Evolutionary conservation across 225 moss, liverwort and hornwort species (phyloP), one percentile per base, ranked within the genome.

Genomic region (Physcomitrium patens): DNA sequence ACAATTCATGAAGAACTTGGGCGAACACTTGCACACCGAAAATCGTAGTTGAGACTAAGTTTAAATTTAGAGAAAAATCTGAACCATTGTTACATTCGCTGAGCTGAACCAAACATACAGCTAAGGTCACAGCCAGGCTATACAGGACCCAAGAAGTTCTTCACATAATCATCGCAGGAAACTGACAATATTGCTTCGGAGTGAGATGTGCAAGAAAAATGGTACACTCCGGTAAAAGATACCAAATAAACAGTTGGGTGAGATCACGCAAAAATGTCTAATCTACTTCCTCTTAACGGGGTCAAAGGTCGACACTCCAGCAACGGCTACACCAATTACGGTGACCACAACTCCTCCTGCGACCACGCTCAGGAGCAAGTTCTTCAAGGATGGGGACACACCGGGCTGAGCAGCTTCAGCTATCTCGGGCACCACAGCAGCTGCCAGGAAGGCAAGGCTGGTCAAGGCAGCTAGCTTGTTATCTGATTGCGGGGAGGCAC

Each of bases 301-400:
- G 71, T 96, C 96, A 42, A 96, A 96, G 18, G 96, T 96, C 17
- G 96, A 84, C 23, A 96, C 93, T 79, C 96, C 96, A 0, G 93
- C 96, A 3, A 96, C 82, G 10, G 78, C 96, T 9, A 91, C 79
- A 10, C 87, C 94, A 58, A 96, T 48, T 2, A 44, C 82, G 41
- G 77, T 72, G 18, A 84, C 68, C 12, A 96, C 90, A 3, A 78
- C 82, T 45, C 96, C 96, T 64, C 96, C 96, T 0, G 93, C 94
- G 9, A 94, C 78, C 9, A 96, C 92, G 67, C 93, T 96, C 16
- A 94, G 65, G 3, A 96, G 89, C 86, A 96, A 80, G 79, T 94
- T 96, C 92, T 92, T 96, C 85, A 96, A 77, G 17, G 96, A 96
- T 0, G 96, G 92, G 15, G 96, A 96, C 20, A 94, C 46, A 12